Evolutionary conservation across 2,329 filamentous ascomycete species (phyloP).

Genomic region (Pestalotiopsis sp.): DNA sequence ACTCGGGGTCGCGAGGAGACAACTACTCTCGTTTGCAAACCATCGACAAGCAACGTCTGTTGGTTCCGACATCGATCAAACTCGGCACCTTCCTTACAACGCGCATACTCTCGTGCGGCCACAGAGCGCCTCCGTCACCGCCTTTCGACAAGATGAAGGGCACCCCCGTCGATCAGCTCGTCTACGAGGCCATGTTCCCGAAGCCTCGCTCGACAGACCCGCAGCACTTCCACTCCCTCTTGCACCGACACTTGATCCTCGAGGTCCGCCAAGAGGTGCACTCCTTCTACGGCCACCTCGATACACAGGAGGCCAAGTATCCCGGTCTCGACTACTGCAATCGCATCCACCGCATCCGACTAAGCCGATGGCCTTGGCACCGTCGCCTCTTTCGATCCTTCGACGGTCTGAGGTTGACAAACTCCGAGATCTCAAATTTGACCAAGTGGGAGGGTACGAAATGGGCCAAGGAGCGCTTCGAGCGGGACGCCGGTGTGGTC

Average conservation of each 20-base stretch:
- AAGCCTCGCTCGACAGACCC: conserved; percentile 68
- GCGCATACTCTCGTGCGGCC: background rate
- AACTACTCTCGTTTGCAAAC: too few species aligned
- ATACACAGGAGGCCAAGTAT: conserved; percentile 79
- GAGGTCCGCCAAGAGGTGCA: conserved; percentile 80
- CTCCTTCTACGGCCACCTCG: conserved; percentile 76
- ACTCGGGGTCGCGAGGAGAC: too few species aligned
- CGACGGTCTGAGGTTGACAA: conserved; percentile 67
- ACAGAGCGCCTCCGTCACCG: background rate
- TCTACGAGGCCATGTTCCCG: conserved; percentile 74
- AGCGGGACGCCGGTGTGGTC: conserved; percentile 69
- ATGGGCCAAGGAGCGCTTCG: conserved; percentile 80
- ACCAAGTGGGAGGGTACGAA: conserved; percentile 83
- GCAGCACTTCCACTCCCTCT: conserved; percentile 67
- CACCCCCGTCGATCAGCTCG: conserved; percentile 67
- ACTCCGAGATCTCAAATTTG: conserved; percentile 67
- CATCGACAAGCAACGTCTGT: too few species aligned
- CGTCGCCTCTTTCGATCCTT: conserved; percentile 75
- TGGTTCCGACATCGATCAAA: background rate
- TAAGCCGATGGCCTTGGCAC: conserved; percentile 76
- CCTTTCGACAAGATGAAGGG: conserved; percentile 62
- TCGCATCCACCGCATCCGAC: conserved; percentile 72
- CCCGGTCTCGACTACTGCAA: conserved; percentile 79
- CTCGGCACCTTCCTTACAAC: background rate
- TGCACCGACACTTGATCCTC: conserved; percentile 70